phyloP scores from a whole-genome alignment of 805 yeast genomes.

The Hanseniaspora valbyensis region DNA sequence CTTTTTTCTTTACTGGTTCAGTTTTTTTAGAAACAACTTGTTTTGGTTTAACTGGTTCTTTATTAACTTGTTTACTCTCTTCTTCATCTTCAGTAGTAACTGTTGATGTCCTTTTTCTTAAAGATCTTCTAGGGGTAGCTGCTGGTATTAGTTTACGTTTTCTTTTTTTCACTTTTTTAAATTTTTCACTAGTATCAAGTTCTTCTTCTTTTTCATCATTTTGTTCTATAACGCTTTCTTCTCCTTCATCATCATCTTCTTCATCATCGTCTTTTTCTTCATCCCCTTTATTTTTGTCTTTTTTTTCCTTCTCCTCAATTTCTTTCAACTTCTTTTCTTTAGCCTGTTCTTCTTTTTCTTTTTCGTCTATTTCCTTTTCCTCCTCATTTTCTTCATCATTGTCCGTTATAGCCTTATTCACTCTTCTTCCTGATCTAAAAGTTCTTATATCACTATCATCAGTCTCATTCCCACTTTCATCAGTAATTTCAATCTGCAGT shows the following conservation, averaged over 20 bases:
- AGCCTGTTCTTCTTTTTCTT: background rate
- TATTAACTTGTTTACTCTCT: conserved; percentile 13
- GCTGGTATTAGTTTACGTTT: background rate
- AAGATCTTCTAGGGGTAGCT: background rate
- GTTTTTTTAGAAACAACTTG: background rate
- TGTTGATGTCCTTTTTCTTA: conserved; percentile 15
- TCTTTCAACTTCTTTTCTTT: no score
- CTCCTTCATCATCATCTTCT: no score
- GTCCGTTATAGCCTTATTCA: background rate
- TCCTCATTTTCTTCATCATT: background rate
- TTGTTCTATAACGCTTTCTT: no score
- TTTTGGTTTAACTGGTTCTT: conserved; percentile 20
- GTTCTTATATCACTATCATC: conserved; percentile 13
- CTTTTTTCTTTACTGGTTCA: background rate
- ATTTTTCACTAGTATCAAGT: no score
- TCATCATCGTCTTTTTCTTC: background rate
- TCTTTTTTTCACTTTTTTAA: background rate
- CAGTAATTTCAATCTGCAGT: conserved; percentile 14
- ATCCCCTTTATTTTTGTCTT: background rate
- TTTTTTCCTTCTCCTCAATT: background rate
- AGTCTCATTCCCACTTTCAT: conserved; percentile 5
- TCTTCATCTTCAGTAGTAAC: background rate
- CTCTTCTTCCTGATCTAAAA: conserved; percentile 14
- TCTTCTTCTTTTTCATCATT: no score
- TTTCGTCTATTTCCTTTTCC: background rate